Evolutionary conservation across 176 grass and related monocot species (phyloP), one percentile per base, ranked within the genome.

Genomic region (Aegilops longissima): DNA sequence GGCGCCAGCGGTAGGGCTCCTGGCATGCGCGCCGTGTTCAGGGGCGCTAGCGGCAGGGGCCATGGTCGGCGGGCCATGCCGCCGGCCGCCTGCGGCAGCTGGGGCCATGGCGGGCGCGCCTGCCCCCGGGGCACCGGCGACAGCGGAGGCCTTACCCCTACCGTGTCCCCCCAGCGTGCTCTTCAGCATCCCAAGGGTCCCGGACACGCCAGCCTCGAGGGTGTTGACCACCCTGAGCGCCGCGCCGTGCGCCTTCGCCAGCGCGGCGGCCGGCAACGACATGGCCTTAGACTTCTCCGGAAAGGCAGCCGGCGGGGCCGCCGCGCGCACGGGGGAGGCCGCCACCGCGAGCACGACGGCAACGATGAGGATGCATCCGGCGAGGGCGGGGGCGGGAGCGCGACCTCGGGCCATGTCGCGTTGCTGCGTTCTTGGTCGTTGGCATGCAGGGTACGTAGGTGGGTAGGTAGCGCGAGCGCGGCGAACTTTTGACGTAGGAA

Each of bases 391-490:
- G 21, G 10, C 62, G 61, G 68, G 61, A 72, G 42, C 52, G 56
- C 30, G 81, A 73, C 35, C 54, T 45, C 30, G 77, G 4, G 90
- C 81, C 92, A 92, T 92, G 36, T 9, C 14, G 36, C 25, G 0
- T 20, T 9, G 51, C 10, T 34, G 27, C 61, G 16, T 3, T 20
- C 73, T 9, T 76, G 73, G 30, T 29, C 6, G 17, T 21, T 12
- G 27, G 8, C 54, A 78, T 59, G 76, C 56, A 38, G 56, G 33
- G 4, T 27, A 27, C 27, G 27, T 61, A 61, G n/a, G 40, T 59
- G 38, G 9, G 17, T 34, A 35, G 33, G 33, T 62, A 0, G 56
- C 6, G 33, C 65, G 42, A 44, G 27, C 45, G 64, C 44, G 42
- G 44, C 47, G 64, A 82, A 34, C 7, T 54, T 52, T 51, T 51